Conservation (phyloP, 148 eudicot genomes). For the Chenopodium album region DNA sequence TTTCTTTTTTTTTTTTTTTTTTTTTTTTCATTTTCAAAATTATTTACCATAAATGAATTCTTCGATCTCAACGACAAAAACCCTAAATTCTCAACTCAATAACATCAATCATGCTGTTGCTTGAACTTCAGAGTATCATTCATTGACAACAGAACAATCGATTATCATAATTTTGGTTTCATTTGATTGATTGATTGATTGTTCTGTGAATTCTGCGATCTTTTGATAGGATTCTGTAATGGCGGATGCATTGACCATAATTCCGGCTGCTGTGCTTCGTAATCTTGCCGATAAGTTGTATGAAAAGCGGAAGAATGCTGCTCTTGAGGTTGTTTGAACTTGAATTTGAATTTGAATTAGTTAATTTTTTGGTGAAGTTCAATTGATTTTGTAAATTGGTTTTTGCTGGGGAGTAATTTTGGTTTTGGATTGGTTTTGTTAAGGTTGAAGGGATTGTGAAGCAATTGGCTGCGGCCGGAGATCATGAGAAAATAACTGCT, state of each 20-base stretch:
- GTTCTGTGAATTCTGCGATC: too few species aligned
- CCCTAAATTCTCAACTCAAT: too few species aligned
- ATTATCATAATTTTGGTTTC: too few species aligned
- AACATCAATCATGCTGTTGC: too few species aligned
- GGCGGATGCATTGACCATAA: conserved; percentile 59
- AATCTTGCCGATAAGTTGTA: conserved; percentile 91
- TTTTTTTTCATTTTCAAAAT: too few species aligned
- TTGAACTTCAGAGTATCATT: too few species aligned
- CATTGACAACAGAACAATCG: too few species aligned
- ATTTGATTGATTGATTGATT: too few species aligned
- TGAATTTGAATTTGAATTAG: neutral
- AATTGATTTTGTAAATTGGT: neutral
- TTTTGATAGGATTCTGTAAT: conserved; percentile 23
- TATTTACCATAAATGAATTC: too few species aligned
- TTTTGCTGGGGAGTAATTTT: neutral
- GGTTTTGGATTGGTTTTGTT: conserved; percentile 11
- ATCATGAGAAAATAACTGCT: conserved; percentile 80
- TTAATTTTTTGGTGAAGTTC: neutral
- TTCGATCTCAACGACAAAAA: too few species aligned
- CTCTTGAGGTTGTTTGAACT: conserved; percentile 61
- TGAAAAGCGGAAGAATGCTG: conserved; percentile 97
- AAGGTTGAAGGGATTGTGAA: conserved; percentile 97
- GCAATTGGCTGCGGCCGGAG: conserved; percentile 60
- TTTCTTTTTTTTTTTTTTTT: too few species aligned
- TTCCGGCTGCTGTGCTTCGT: conserved; percentile 75